A percentile compares a stretch with the other conserved stretches of the same genome.
phyloP scores from a whole-genome alignment of 345 rosid species.

The Linum usitatissimum region DNA sequence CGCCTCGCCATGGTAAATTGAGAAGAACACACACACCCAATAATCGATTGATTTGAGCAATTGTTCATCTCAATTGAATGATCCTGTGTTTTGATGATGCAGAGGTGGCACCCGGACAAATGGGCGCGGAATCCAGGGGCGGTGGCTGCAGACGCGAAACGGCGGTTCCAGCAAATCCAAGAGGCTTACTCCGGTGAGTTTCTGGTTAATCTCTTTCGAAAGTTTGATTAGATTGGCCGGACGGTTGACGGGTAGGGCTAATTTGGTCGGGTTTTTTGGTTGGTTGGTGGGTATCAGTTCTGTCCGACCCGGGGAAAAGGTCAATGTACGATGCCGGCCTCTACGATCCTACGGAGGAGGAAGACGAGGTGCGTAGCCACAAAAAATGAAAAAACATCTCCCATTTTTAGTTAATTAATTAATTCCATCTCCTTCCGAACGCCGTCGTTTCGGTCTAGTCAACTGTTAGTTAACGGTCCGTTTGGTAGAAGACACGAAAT shows the following conservation, averaged over 20 bases:
- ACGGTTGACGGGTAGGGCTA: not conserved
- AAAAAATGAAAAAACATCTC: not conserved
- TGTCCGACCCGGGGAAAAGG: slow-evolving; percentile 52
- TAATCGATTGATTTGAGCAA: not conserved
- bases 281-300: slow-evolving; percentile 25
- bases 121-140: slow-evolving; percentile 40
- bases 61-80: not conserved
- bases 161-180: slow-evolving; percentile 80
- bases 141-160: slow-evolving; percentile 68
- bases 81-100: not conserved
- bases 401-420: not conserved
- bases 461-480: too few relatives aligned
- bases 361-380: slow-evolving; percentile 47
- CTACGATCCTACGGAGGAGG: slow-evolving; percentile 61
- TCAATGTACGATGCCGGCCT: slow-evolving; percentile 76
- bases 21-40: not conserved
- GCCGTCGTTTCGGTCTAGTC: not conserved
- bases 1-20: slow-evolving; percentile 70
- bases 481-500: too few relatives aligned
- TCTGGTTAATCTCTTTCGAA: not conserved
- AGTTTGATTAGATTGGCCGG: not conserved
- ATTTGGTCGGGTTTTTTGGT: not conserved
- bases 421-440: not conserved
- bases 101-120: slow-evolving; percentile 96
- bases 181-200: slow-evolving; percentile 79